Conservation (phyloP, 2,329 filamentous ascomycete genomes). For the Pseudocercospora fijiensis region DNA sequence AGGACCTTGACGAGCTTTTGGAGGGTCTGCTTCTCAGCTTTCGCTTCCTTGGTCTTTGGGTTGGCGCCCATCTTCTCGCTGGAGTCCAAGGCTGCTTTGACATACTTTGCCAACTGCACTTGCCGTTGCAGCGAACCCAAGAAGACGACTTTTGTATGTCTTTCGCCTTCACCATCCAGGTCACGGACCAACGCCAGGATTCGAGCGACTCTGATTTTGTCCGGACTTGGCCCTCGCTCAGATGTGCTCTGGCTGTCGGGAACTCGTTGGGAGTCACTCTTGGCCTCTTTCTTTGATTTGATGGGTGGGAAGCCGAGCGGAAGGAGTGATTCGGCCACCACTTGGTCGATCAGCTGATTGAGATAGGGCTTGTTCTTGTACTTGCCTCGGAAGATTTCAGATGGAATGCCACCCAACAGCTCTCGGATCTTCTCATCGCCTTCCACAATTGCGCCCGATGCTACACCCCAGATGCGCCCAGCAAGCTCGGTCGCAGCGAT, state of each 20-base stretch:
- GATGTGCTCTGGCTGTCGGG: constrained; percentile 55
- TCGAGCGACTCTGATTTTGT: constrained; percentile 78
- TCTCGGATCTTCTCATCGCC: constrained; percentile 73
- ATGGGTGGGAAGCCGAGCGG: constrained; percentile 82
- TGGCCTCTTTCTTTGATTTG: constrained; percentile 50
- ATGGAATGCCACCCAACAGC: constrained; percentile 78
- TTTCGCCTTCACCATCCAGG: constrained; percentile 60
- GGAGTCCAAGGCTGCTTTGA: constrained; percentile 74
- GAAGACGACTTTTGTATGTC: constrained; percentile 73
- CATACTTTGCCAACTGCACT: constrained; percentile 67
- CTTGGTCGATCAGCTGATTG: constrained; percentile 78
- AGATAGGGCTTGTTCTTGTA: constrained; percentile 89
- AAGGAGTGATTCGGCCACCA: constrained; percentile 83
- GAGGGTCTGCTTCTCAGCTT: constrained; percentile 60
- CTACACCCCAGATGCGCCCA: constrained; percentile 89
- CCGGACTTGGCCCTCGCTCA: constrained; percentile 51
- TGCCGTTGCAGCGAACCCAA: constrained; percentile 82
- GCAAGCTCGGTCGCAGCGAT: constrained; percentile 83
- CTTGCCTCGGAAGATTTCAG: constrained; percentile 79
- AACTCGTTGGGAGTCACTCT: constrained; percentile 59
- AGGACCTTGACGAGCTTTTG: constrained; percentile 73
- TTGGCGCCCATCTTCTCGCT: constrained; percentile 68
- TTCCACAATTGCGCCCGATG: constrained; percentile 78
- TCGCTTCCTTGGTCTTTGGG: constrained; percentile 73
- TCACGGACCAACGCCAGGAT: constrained; percentile 79